phyloP scores from a whole-genome alignment of 345 rosid genomes.

The Brassica incana region DNA sequence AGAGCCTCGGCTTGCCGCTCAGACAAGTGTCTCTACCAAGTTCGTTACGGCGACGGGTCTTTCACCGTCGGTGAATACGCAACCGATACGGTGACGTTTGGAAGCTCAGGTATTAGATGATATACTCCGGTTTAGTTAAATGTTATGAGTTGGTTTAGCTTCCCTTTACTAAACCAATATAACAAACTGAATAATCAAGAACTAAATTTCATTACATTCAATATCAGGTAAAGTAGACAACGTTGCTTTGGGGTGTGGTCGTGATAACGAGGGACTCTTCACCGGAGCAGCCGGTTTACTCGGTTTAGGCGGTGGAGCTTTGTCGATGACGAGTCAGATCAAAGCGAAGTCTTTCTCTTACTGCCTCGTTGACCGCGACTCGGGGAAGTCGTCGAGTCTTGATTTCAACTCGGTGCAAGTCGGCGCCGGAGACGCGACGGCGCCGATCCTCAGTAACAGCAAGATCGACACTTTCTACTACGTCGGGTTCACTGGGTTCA shows the following conservation, averaged over 20 bases:
- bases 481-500: conserved; percentile 76
- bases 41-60: conserved; percentile 91
- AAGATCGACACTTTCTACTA: conserved; percentile 85
- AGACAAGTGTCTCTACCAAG: conserved; percentile 68
- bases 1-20: conserved; percentile 55
- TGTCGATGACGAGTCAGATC: conserved; percentile 75
- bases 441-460: conserved; percentile 57
- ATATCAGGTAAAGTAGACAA: conserved; percentile 32
- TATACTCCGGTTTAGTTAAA: too few relatives aligned
- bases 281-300: conserved; percentile 82
- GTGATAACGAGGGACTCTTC: conserved; percentile 82
- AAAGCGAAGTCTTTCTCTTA: conserved; percentile 80
- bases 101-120: conserved; percentile 38
- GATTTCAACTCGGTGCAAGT: conserved; percentile 70
- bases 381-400: conserved; percentile 59
- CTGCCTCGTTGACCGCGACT: conserved; percentile 88
- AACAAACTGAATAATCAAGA: too few relatives aligned
- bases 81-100: conserved; percentile 77
- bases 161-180: too few relatives aligned
- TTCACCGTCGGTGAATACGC: conserved; percentile 73
- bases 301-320: conserved; percentile 87
- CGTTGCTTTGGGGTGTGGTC: conserved; percentile 84
- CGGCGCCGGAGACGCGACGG: conserved; percentile 49
- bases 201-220: too few relatives aligned
- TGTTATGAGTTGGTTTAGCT: too few relatives aligned